Conservation (phyloP, 192 early-diverging fungal genomes). For the Gaertneriomyces semiglobifer region DNA sequence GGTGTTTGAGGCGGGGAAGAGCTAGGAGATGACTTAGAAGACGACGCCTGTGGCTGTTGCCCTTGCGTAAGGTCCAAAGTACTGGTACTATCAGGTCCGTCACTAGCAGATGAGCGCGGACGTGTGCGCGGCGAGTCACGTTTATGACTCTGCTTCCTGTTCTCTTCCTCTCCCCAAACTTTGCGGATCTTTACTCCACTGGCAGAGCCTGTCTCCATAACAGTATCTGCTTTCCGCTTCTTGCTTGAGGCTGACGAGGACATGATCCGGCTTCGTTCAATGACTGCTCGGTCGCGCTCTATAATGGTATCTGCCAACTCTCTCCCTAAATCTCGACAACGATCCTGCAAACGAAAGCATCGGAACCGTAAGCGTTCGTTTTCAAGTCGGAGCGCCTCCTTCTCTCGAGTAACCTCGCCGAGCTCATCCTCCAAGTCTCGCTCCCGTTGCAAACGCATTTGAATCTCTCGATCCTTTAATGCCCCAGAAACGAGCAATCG, state of each 20-base stretch:
- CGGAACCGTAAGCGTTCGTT: slow-evolving; percentile 36
- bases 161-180: slow-evolving; percentile 3
- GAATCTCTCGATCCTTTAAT: slow-evolving; percentile 30
- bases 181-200: slow-evolving; percentile 14
- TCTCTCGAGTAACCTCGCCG: slow-evolving; percentile 12
- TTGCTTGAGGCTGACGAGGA: slow-evolving; percentile 8
- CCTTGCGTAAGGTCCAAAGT: background rate
- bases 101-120: background rate
- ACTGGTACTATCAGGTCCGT: background rate
- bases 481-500: slow-evolving; percentile 6
- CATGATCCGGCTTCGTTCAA: slow-evolving; percentile 25
- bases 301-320: slow-evolving; percentile 23
- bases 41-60: background rate
- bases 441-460: slow-evolving; percentile 34
- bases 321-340: slow-evolving; percentile 15
- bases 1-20: background rate
- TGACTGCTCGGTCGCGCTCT: slow-evolving; percentile 33
- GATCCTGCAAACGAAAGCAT: slow-evolving; percentile 33
- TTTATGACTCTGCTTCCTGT: background rate
- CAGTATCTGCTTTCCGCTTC: slow-evolving; percentile 17
- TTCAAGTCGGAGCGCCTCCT: slow-evolving; percentile 27
- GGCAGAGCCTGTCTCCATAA: background rate
- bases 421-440: slow-evolving; percentile 34
- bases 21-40: too few relatives aligned
- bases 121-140: background rate